phyloP scores from a whole-genome alignment of 192 early-diverging fungal species.

The Backusella macrospora region DNA sequence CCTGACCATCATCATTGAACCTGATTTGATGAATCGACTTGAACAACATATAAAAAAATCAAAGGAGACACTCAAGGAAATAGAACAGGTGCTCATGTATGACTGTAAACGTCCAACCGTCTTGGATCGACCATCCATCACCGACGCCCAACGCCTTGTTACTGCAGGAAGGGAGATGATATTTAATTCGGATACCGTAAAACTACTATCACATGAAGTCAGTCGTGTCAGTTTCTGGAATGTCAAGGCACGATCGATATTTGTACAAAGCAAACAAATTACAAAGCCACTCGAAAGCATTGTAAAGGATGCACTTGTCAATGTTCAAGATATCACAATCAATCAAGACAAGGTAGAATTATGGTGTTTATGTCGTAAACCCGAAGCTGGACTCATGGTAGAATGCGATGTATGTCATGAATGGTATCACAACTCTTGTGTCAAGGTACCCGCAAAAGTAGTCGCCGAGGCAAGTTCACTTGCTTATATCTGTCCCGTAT shows the following conservation, averaged over 20 bases:
- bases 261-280: not conserved
- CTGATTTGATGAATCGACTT: constrained; percentile 42
- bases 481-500: constrained; percentile 62
- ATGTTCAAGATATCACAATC: constrained; percentile 1
- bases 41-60: constrained; percentile 49
- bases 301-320: not conserved
- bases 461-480: constrained; percentile 39
- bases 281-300: not conserved
- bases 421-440: constrained; percentile 66
- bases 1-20: not conserved
- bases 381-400: constrained; percentile 68
- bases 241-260: not conserved
- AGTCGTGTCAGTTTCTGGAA: not conserved
- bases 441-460: constrained; percentile 49
- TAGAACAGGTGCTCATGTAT: not conserved
- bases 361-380: constrained; percentile 66
- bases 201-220: not conserved
- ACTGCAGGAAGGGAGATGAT: not conserved
- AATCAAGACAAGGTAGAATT: constrained; percentile 7
- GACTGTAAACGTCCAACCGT: not conserved
- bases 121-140: constrained; percentile 11
- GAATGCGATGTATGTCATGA: constrained; percentile 69
- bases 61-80: not conserved
- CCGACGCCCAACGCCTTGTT: not conserved
- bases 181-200: not conserved